Conservation (phyloP, 1,284 basidiomycete species). For the Porogramme epimiltina region DNA sequence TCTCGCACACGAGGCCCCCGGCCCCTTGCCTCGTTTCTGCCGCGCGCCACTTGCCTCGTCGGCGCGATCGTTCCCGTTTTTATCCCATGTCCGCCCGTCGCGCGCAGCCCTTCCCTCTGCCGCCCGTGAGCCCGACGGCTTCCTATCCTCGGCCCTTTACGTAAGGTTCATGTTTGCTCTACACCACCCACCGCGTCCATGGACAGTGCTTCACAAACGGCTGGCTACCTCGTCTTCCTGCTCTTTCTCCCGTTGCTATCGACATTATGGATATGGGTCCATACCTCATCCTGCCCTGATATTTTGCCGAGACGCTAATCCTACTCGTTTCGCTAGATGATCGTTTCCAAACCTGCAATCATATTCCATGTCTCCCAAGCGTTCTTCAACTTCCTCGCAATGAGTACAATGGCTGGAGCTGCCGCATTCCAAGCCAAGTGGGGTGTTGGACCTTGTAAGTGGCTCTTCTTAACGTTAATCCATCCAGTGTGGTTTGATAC, state of each 20-base stretch:
- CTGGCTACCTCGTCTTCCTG: slow-evolving; percentile 55
- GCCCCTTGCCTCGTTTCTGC: background rate
- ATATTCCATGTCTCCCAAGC: slow-evolving; percentile 72
- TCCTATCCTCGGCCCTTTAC: slow-evolving; percentile 39
- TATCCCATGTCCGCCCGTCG: background rate
- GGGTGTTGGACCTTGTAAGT: slow-evolving; percentile 81
- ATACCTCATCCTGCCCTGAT: slow-evolving; percentile 20
- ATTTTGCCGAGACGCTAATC: slow-evolving; percentile 21
- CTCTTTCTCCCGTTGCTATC: slow-evolving; percentile 63
- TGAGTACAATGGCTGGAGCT: slow-evolving; percentile 86
- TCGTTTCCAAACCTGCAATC: slow-evolving; percentile 79
- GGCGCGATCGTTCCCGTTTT: background rate
- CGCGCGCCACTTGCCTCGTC: background rate
- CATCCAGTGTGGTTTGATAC: background rate
- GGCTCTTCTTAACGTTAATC: background rate
- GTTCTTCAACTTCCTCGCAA: slow-evolving; percentile 88
- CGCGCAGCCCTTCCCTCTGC: slow-evolving; percentile 6
- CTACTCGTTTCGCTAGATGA: slow-evolving; percentile 60
- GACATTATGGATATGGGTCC: slow-evolving; percentile 69
- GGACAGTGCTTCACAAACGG: slow-evolving; percentile 42
- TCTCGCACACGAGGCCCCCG: background rate
- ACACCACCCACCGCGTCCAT: slow-evolving; percentile 25
- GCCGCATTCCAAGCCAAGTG: slow-evolving; percentile 86
- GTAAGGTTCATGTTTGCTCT: slow-evolving; percentile 48
- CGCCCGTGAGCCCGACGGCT: slow-evolving; percentile 19